Evolutionary conservation across 148 eudicot genomes (phyloP), one percentile per base, ranked within the genome.

Genomic region (Rhododendron griersonianum): DNA sequence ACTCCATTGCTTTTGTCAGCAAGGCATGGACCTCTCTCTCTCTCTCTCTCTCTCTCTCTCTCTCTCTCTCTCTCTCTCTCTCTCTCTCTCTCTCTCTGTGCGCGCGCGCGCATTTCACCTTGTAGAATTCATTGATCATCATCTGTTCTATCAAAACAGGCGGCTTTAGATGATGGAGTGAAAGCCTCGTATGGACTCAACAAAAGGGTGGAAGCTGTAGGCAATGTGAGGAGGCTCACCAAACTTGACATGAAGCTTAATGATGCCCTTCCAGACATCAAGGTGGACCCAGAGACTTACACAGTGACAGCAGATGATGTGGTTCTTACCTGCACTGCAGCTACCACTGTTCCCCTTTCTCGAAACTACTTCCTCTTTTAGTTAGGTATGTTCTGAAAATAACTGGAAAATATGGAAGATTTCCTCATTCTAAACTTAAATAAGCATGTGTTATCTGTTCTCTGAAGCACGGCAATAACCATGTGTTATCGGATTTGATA

Each of bases 171-270:
- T 18, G 85, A 86, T 80, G 96, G 95, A 63, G 65, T 95, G 59
- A 97, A 94, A 89, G 89, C 87, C 63, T 84, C 45, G 5, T 97
- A 95, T 83, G 92, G 94, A 84, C 95, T 97, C 55, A 87, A 90
- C 69, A 97, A 97, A 91, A 92, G 94, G 87, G 98, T 95, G 25
- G 93, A 91, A 91, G 95, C 98, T 45, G 99, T 96, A 47, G 81
- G 94, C 57, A 92, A 95, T 67, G 94, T 92, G 81, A 92, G 95
- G 88, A 89, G 83, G 59, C 87, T 97, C 65, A 90, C 93, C 10
- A 97, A 97, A 90, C 95, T 94, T 61, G 95, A 96, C 90, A 96
- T 95, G 99, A 96, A 94, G 91, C 94, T 97, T 47, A 95, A 97
- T 86, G 92, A 94, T 73, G 94, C 98, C 44, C 95, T 97, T 71